phyloP scores from a whole-genome alignment of 2,329 filamentous ascomycete species.

The Pseudocercospora pini-densiflorae region DNA sequence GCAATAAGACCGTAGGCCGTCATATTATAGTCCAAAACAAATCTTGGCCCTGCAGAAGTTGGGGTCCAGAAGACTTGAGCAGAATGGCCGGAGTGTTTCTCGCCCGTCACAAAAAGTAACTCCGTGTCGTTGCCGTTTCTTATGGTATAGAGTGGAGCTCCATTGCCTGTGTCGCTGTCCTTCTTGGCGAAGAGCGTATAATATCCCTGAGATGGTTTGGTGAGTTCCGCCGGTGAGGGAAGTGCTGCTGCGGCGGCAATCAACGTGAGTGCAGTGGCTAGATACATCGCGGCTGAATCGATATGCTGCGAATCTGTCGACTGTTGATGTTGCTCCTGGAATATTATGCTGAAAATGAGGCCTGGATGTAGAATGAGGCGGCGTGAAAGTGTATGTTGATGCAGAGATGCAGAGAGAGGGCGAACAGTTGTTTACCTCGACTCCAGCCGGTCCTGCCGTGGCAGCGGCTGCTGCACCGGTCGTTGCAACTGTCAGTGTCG shows the following conservation, averaged over 20 bases:
- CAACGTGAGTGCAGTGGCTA: not conserved
- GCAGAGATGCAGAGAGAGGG: not conserved
- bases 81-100: not conserved
- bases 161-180: not conserved
- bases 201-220: not conserved
- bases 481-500: not conserved
- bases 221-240: not conserved
- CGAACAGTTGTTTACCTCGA: not conserved
- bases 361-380: not conserved
- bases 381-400: not conserved
- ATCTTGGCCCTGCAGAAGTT: not conserved
- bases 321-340: not conserved
- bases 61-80: not conserved
- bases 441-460: not conserved
- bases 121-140: not conserved
- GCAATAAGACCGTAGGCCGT: not conserved
- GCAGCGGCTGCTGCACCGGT: not conserved
- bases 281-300: not conserved
- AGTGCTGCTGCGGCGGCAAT: not conserved
- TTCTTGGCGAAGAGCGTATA: not conserved
- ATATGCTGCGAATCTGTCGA: not conserved
- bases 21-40: not conserved
- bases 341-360: not conserved
- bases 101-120: not conserved
- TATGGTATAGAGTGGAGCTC: not conserved